Conservation (phyloP, 169 alveolate genomes). For the Plasmodium falciparum region DNA sequence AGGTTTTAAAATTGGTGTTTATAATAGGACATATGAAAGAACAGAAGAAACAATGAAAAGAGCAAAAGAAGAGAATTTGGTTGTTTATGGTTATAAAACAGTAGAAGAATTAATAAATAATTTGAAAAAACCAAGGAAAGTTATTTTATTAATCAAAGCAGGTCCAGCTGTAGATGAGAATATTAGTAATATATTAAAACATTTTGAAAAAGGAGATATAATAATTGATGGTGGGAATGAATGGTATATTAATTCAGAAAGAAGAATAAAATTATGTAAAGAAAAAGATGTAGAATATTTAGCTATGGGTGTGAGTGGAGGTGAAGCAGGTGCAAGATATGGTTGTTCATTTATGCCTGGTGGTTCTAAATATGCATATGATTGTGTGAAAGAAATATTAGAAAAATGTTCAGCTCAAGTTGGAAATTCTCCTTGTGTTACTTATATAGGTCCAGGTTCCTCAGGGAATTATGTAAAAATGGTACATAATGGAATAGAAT, state of each 20-base stretch:
- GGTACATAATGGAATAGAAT: constrained; percentile 92
- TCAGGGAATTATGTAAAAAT: constrained; percentile 90
- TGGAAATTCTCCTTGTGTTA: constrained; percentile 72
- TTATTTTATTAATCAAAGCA: constrained; percentile 85
- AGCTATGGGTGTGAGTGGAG: constrained; percentile 92
- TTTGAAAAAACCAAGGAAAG: constrained; percentile 83
- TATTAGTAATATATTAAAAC: constrained; percentile 73
- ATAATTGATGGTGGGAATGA: constrained; percentile 91
- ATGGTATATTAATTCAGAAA: constrained; percentile 87
- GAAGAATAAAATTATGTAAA: constrained; percentile 71
- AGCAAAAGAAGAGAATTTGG: constrained; percentile 77
- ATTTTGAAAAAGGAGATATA: constrained; percentile 82
- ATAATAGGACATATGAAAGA: constrained; percentile 79
- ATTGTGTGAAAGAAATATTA: constrained; percentile 77
- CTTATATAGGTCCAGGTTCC: constrained; percentile 88
- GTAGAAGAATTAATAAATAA: constrained; percentile 81
- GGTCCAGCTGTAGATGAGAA: constrained; percentile 84
- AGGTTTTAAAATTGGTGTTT: constrained; percentile 87
- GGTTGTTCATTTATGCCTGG: constrained; percentile 91
- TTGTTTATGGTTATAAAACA: constrained; percentile 66
- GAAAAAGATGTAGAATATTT: constrained; percentile 78
- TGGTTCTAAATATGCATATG: constrained; percentile 85
- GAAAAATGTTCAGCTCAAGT: constrained; percentile 80
- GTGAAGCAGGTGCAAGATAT: constrained; percentile 88
- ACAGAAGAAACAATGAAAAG: constrained; percentile 74